These are phyloP conservation scores for Phytophthora aleatoria DNA, from an alignment of 352 stramenopile species.

Conservation along the genomic window DNA sequence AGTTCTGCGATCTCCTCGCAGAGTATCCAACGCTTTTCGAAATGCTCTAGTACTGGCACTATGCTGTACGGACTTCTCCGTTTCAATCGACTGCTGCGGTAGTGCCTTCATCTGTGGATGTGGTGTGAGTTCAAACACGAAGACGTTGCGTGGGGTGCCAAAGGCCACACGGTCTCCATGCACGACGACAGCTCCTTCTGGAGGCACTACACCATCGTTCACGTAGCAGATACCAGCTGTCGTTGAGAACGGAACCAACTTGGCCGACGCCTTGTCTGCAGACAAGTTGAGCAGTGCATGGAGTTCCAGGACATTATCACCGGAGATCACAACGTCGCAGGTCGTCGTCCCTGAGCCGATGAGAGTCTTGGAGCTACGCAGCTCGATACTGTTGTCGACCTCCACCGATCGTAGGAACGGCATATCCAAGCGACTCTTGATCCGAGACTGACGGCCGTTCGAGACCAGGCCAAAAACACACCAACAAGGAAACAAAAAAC, in stretches of 20 bases:
- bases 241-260: conserved; percentile 59
- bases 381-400: conserved; percentile 29
- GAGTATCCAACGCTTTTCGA: conserved; percentile 47
- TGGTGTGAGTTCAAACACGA: conserved; percentile 57
- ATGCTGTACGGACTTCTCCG: conserved; percentile 11
- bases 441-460: conserved; percentile 3
- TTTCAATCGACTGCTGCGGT: conserved; percentile 8
- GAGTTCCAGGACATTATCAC: conserved; percentile 49
- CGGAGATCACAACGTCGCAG: conserved; percentile 63
- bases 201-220: conserved; percentile 46
- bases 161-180: conserved; percentile 72
- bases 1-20: conserved; percentile 48
- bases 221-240: conserved; percentile 52
- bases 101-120: conserved; percentile 7
- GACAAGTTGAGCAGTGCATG: conserved; percentile 63
- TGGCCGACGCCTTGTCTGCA: conserved; percentile 38
- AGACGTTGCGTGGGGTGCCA: conserved; percentile 42
- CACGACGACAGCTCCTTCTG: conserved; percentile 48
- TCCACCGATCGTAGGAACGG: conserved; percentile 47
- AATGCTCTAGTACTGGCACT: conserved; percentile 29
- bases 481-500: background rate
- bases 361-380: conserved; percentile 67
- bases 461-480: background rate
- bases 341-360: conserved; percentile 49
- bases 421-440: conserved; percentile 44